Percentiles rank a stretch among this genome's conserved stretches.
Evolutionary conservation across 495 filamentous ascomycete genomes (phyloP).

Genomic region (Talaromyces nanjingensis): DNA sequence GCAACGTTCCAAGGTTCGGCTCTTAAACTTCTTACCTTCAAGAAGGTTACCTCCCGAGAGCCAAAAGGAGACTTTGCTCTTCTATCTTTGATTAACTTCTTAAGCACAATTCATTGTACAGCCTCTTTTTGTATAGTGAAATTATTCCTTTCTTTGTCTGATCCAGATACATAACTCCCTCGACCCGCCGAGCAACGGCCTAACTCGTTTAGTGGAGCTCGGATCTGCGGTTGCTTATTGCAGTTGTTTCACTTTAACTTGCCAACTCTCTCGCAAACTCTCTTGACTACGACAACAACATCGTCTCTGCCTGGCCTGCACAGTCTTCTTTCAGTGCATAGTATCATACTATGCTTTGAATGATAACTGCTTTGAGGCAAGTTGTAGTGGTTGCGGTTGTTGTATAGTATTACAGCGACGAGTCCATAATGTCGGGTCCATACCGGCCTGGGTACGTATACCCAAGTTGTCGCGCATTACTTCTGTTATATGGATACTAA

Average conservation of each 20-base stretch:
- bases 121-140: not conserved
- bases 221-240: not conserved
- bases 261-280: not conserved
- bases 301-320: not conserved
- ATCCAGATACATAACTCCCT: not conserved
- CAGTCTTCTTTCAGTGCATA: not conserved
- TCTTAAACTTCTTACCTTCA: not conserved
- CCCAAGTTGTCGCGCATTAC: not conserved
- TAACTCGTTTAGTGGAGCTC: not conserved
- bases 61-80: not conserved
- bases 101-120: not conserved
- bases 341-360: not conserved
- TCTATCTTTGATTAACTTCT: not conserved
- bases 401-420: not conserved
- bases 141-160: not conserved
- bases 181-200: not conserved
- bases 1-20: not conserved
- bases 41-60: not conserved
- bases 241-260: not conserved
- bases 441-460: constrained; percentile 2
- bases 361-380: not conserved
- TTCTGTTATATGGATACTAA: not conserved
- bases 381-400: not conserved
- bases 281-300: not conserved
- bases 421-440: constrained; percentile 5